Evolutionary conservation across 306 rosid genomes (phyloP), one percentile per base, ranked within the genome.

Genomic region (Echinosophora koreensis): DNA sequence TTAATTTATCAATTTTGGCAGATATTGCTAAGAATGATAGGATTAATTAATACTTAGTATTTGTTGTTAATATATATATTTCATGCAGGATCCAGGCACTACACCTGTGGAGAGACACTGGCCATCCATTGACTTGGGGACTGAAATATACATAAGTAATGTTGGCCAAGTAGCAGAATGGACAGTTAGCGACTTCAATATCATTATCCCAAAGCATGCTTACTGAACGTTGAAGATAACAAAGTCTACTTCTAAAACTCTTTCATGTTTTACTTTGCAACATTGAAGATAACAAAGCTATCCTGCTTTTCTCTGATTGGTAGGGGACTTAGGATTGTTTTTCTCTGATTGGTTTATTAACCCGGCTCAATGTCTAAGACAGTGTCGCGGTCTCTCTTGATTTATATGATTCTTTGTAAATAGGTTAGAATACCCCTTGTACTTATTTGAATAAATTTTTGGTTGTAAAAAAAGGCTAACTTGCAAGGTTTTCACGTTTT

Each of bases 91-190:
- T 65, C 76, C 82, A 9, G 82, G 76, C 0, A 82, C 82, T 12
- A 66, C 51, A 72, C 80, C 76, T 8, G 82, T 72, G 28, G 54
- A 65, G 76, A 77, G 76, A 38, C 52, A 37, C 9, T 82, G 83
- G 82, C 76, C 65, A 65, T 77, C 86, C 16, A 50, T 82, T 71
- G 69, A 82, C 35, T 27, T 82, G 9, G 86, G 82, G 35, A 77
- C 86, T 56, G 86, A 82, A 71, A 65, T 82, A 52, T 82, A 56
- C 15, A 65, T 77, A 0, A 71, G 86, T 65, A 32, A 58, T 44
- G 16, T 18, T 44, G 69, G 71, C 27, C 70, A 82, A 62, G 62
- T 65, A 44, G 82, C 82, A 70, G 79, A 82, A 82, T 77, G 86
- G 86, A 82, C 76, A 46, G 79, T 77, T 6, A 57, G 86, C 54